A percentile compares a stretch with the other conserved stretches of the same genome.
These are phyloP conservation scores for Neurospora terricola DNA, from an alignment of 495 filamentous ascomycete genomes.

Conservation along the genomic window DNA sequence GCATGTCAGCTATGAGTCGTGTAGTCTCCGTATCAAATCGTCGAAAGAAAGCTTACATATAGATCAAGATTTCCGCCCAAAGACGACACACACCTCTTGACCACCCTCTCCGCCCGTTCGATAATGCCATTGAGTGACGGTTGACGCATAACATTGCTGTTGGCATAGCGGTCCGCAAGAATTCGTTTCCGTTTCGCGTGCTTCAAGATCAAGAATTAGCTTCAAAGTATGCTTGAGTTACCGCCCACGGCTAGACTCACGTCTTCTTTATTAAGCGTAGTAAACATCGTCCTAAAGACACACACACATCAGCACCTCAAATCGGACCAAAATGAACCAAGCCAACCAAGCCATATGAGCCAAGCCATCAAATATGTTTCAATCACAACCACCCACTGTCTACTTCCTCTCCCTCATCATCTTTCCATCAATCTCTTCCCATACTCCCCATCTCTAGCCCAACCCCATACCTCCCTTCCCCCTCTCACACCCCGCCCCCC, in stretches of 20 bases:
- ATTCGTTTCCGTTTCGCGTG: constrained; percentile 50
- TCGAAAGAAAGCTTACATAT: constrained; percentile 37
- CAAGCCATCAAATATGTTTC: background rate
- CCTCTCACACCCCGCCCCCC: too few relatives aligned
- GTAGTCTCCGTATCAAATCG: background rate
- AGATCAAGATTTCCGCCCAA: constrained; percentile 40
- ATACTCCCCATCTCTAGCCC: background rate
- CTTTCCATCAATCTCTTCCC: too few relatives aligned
- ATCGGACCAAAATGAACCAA: background rate
- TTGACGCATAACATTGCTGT: constrained; percentile 49
- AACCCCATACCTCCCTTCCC: too few relatives aligned
- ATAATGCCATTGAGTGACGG: constrained; percentile 43
- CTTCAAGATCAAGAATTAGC: constrained; percentile 15
- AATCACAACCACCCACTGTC: background rate
- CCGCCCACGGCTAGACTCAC: constrained; percentile 20
- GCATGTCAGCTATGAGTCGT: background rate
- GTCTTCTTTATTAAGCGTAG: constrained; percentile 44
- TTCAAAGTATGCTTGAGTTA: background rate
- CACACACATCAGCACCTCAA: background rate
- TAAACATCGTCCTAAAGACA: constrained; percentile 46
- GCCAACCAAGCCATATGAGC: background rate
- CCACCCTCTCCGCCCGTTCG: constrained; percentile 42
- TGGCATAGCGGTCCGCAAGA: constrained; percentile 56
- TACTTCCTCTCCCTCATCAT: background rate
- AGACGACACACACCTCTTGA: constrained; percentile 36